Percentiles rank a stretch among this genome's conserved stretches.
phyloP scores from a whole-genome alignment of 805 yeast species.

The Saccharomyces kudriavzevii region DNA sequence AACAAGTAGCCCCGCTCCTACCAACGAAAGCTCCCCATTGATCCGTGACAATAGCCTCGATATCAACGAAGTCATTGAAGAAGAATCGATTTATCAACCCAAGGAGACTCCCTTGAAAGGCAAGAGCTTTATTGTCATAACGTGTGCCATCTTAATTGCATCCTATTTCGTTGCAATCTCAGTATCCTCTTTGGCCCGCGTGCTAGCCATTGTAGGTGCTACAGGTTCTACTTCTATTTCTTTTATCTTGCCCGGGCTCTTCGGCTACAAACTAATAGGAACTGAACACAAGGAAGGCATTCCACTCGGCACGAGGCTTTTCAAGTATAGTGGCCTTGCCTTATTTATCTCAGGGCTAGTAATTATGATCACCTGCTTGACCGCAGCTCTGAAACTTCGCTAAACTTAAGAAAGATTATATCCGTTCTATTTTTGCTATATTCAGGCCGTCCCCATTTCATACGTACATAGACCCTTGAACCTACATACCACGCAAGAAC shows the following conservation, averaged over 20 bases:
- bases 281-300: conserved; percentile 13
- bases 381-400: conserved; percentile 24
- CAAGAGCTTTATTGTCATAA: conserved; percentile 40
- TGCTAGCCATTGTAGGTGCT: conserved; percentile 66
- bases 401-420: neutral
- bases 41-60: neutral
- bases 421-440: neutral
- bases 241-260: conserved; percentile 67
- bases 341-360: conserved; percentile 41
- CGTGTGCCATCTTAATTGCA: conserved; percentile 37
- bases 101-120: conserved; percentile 20
- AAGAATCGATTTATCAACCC: conserved; percentile 21
- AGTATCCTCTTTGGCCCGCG: conserved; percentile 56
- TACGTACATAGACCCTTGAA: neutral
- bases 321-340: conserved; percentile 33
- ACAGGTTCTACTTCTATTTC: conserved; percentile 75
- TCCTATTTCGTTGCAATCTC: conserved; percentile 53
- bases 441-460: neutral
- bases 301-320: conserved; percentile 24
- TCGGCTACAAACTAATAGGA: conserved; percentile 41
- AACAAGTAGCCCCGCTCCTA: conserved; percentile 2
- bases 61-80: conserved; percentile 28
- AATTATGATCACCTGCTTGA: conserved; percentile 44
- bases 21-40: conserved; percentile 6
- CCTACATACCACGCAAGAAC: neutral